Conservation (phyloP, 495 filamentous ascomycete species). For the Penicillium chermesinum region DNA sequence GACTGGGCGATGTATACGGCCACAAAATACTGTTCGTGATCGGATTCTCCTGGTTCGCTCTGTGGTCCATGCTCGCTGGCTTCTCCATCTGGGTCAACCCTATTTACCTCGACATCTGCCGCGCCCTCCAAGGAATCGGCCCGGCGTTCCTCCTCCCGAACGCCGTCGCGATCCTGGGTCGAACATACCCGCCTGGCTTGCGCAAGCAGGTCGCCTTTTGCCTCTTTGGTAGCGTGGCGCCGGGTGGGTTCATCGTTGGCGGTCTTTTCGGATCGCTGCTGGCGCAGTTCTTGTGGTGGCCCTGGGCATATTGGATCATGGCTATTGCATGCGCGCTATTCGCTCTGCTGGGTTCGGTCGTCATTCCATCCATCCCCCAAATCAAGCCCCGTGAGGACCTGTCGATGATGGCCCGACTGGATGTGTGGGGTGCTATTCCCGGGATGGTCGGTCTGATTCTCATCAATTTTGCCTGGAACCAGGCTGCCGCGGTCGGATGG, state of each 20-base stretch:
- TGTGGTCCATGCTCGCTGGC: conserved; percentile 57
- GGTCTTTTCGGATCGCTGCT: conserved; percentile 32
- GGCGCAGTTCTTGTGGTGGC: conserved; percentile 49
- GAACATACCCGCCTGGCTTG: conserved; percentile 36
- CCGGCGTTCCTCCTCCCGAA: conserved; percentile 48
- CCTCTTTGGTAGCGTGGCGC: conserved; percentile 53
- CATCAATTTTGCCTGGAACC: conserved; percentile 60
- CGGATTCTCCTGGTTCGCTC: conserved; percentile 55
- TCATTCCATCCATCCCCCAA: conserved; percentile 43
- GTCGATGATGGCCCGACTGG: conserved; percentile 6
- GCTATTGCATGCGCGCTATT: conserved; percentile 43
- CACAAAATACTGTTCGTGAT: conserved; percentile 54
- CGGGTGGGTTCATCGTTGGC: conserved; percentile 48
- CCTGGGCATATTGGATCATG: conserved; percentile 59
- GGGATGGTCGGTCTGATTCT: conserved; percentile 54
- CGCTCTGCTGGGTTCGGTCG: conserved; percentile 34
- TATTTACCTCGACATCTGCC: conserved; percentile 39
- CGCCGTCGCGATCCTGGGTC: conserved; percentile 41
- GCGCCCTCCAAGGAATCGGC: conserved; percentile 50
- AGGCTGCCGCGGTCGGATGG: conserved; percentile 57
- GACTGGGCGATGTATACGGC: conserved; percentile 61
- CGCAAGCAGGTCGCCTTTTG: conserved; percentile 57
- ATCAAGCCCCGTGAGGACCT: conserved; percentile 3
- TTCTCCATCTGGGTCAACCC: conserved; percentile 31
- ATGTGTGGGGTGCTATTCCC: conserved; percentile 39